These are phyloP conservation scores for Tuber aestivum DNA, from an alignment of 495 filamentous ascomycete species.

Conservation along the genomic window DNA sequence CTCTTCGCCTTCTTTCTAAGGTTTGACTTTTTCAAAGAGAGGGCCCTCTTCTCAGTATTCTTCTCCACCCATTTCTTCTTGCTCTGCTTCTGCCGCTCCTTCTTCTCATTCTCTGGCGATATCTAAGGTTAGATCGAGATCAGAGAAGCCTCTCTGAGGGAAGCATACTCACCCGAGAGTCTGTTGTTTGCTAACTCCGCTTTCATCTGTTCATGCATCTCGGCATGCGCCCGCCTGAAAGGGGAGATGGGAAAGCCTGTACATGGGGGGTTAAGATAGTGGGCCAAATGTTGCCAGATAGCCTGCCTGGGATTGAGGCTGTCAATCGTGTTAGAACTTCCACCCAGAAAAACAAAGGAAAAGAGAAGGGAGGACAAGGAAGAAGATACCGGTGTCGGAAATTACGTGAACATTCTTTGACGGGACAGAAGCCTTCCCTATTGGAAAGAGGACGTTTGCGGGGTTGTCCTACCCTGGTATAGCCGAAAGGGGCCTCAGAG, in stretches of 20 bases:
- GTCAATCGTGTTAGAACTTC: background rate
- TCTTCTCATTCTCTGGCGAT: too few species aligned
- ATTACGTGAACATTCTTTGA: background rate
- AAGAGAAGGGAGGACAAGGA: accelerated
- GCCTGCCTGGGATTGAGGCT: background rate
- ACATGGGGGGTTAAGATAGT: background rate
- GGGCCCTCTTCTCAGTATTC: background rate
- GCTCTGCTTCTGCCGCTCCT: background rate
- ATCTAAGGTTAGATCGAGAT: too few species aligned
- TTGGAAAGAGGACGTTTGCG: background rate
- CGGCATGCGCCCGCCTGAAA: background rate
- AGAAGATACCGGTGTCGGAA: background rate
- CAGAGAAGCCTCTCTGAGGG: too few species aligned
- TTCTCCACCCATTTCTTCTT: background rate
- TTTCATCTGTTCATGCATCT: background rate
- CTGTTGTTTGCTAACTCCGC: background rate
- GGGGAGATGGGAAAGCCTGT: background rate
- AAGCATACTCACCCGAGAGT: background rate
- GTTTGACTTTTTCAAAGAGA: background rate
- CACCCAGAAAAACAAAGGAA: background rate
- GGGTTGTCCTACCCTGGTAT: background rate
- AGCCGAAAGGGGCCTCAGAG: background rate
- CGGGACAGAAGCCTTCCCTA: background rate
- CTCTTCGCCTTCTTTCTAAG: background rate
- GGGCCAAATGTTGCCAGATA: background rate